Conservation (phyloP, 2,329 filamentous ascomycete genomes). For the Pseudofabraea citricarpa region DNA sequence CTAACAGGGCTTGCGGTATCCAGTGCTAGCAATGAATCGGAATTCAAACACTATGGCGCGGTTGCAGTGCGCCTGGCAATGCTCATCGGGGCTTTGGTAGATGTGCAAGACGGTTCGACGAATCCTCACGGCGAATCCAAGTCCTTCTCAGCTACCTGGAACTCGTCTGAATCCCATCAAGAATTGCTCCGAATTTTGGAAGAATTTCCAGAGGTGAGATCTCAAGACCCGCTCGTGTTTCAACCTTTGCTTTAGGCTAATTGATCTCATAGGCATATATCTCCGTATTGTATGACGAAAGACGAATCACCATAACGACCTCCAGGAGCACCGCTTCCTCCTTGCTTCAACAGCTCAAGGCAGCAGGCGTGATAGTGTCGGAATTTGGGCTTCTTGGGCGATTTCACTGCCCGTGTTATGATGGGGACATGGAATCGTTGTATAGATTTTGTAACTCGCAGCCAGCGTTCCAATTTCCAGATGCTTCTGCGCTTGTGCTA, state of each 20-base stretch:
- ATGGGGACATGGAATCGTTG: constrained; percentile 15
- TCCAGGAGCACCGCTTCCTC: neutral
- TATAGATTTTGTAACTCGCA: constrained; percentile 23
- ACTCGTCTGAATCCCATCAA: constrained; percentile 9
- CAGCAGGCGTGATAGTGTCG: constrained; percentile 21
- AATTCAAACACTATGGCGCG: constrained; percentile 32
- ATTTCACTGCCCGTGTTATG: constrained; percentile 24
- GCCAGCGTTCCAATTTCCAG: constrained; percentile 28
- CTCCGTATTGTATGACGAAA: constrained; percentile 32
- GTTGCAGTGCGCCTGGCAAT: constrained; percentile 33
- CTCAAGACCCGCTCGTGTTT: neutral
- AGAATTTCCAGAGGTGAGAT: constrained; percentile 9
- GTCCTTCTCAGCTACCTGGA: constrained; percentile 23
- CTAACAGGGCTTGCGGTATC: constrained; percentile 33
- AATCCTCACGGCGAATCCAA: constrained; percentile 17
- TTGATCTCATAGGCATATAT: constrained; percentile 33
- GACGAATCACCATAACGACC: constrained; percentile 32
- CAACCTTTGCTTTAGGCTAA: constrained; percentile 16
- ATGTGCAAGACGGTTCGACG: constrained; percentile 24
- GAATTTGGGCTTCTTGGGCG: constrained; percentile 28
- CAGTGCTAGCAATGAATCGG: constrained; percentile 17
- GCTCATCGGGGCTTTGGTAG: constrained; percentile 33
- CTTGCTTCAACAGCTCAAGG: constrained; percentile 15
- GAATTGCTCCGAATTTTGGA: constrained; percentile 17
- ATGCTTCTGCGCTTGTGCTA: constrained; percentile 22